phyloP scores from a whole-genome alignment of 1,139 yeast genomes.

The Hansenula lynferdii region DNA sequence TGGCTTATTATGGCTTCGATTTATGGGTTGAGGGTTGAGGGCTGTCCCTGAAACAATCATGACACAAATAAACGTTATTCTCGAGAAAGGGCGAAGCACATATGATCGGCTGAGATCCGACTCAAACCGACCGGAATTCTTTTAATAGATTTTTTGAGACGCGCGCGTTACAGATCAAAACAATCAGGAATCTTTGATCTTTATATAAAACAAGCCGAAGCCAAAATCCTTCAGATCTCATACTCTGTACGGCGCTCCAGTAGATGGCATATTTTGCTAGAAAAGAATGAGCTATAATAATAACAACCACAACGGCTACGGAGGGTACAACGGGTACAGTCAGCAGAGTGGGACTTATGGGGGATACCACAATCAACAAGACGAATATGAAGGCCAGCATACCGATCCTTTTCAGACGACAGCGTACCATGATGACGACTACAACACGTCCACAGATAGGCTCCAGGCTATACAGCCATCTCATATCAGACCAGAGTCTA shows the following conservation, averaged over 20 bases:
- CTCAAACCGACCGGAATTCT: too few species aligned
- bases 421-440: slow-evolving; percentile 1
- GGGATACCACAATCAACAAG: background rate
- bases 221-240: too few species aligned
- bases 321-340: background rate
- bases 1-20: too few species aligned
- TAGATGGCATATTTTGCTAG: too few species aligned
- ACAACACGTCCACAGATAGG: slow-evolving; percentile 10
- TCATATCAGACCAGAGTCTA: slow-evolving; percentile 8
- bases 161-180: slow-evolving; percentile 1
- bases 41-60: background rate
- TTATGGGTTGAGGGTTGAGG: too few species aligned
- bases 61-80: background rate
- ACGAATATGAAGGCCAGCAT: background rate
- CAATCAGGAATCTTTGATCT: background rate
- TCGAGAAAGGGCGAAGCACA: background rate
- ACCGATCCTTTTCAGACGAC: slow-evolving; percentile 6
- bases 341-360: slow-evolving; percentile 1
- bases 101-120: too few species aligned
- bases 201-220: background rate
- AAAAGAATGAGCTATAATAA: too few species aligned
- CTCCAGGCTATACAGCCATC: slow-evolving; percentile 11
- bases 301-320: slow-evolving; percentile 9
- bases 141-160: slow-evolving; percentile 1
- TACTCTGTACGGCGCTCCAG: too few species aligned